Conservation (phyloP, 345 rosid species). For the Gossypium ekmanianum region DNA sequence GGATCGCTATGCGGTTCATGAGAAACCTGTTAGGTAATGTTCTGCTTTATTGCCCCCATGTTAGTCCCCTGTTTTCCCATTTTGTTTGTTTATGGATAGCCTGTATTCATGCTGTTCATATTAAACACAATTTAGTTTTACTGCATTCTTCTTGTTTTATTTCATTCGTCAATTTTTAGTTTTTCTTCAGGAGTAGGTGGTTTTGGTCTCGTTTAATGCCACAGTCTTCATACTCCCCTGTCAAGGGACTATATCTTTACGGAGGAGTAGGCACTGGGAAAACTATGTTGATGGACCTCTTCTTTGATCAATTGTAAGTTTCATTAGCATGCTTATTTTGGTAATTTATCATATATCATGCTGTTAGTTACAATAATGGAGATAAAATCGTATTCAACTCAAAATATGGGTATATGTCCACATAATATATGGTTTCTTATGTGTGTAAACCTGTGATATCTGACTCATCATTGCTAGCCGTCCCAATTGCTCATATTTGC, state of each 20-base stretch:
- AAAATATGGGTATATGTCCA: not conserved
- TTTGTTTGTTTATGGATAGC: not conserved
- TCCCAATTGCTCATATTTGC: not conserved
- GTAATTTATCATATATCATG: not conserved
- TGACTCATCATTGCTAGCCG: not conserved
- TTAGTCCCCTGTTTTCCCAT: not conserved
- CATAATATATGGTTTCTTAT: not conserved
- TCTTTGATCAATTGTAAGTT: conserved; percentile 79
- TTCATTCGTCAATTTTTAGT: not conserved
- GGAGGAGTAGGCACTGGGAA: conserved; percentile 99
- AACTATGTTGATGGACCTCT: conserved; percentile 98
- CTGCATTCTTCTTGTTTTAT: not conserved
- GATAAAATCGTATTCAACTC: not conserved
- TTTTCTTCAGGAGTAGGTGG: conserved; percentile 79
- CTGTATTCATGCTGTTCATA: not conserved
- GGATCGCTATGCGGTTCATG: conserved; percentile 88
- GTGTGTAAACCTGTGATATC: not conserved
- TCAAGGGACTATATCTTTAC: conserved; percentile 84
- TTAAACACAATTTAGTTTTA: not conserved
- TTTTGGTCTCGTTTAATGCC: conserved; percentile 88
- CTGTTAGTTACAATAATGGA: not conserved
- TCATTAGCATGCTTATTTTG: not conserved
- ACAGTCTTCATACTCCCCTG: conserved; percentile 68
- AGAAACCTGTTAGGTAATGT: conserved; percentile 64
- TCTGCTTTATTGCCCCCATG: conserved; percentile 18